A percentile compares a stretch with the other conserved stretches of the same genome.
These are phyloP conservation scores for Mucor saturninus DNA, from an alignment of 371 early-diverging fungal species.

Conservation along the genomic window DNA sequence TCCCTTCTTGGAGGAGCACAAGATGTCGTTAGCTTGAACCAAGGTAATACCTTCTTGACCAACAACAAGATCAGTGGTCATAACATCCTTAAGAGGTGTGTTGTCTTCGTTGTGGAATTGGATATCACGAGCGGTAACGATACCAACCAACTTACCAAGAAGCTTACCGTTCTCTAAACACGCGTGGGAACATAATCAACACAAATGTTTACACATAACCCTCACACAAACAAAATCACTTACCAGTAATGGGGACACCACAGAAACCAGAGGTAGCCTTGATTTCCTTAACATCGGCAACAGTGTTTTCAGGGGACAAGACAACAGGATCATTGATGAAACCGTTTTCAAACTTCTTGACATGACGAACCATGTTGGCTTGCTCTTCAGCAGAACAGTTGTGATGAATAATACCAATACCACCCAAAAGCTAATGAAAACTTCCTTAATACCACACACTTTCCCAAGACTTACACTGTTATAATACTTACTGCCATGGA, in stretches of 20 bases:
- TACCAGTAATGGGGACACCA: conserved; percentile 95
- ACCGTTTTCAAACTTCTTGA: conserved; percentile 98
- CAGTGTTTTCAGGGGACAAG: conserved; percentile 83
- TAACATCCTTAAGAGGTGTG: conserved; percentile 72
- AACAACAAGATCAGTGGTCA: conserved; percentile 90
- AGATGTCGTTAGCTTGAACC: conserved; percentile 87
- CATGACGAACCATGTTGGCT: conserved; percentile 95
- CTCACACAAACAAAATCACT: conserved; percentile 22
- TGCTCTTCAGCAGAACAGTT: conserved; percentile 96
- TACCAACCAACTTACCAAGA: conserved; percentile 90
- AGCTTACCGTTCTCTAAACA: conserved; percentile 79
- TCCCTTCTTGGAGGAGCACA: conserved; percentile 91
- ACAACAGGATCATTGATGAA: conserved; percentile 95
- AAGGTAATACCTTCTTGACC: conserved; percentile 89
- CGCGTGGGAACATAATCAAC: neutral
- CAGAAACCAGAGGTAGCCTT: conserved; percentile 91
- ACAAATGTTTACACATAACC: neutral
- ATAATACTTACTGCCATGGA: conserved; percentile 85
- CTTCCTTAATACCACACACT: neutral
- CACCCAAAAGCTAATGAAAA: conserved; percentile 76
- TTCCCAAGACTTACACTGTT: neutral
- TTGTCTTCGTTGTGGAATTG: conserved; percentile 80
- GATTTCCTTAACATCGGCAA: conserved; percentile 86
- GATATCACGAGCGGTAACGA: conserved; percentile 96
- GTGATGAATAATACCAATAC: conserved; percentile 97